Percentiles rank a stretch among this genome's conserved stretches.
These are phyloP conservation scores for Volvariella surrecta DNA, from an alignment of 1,284 basidiomycete species.

Conservation along the genomic window DNA sequence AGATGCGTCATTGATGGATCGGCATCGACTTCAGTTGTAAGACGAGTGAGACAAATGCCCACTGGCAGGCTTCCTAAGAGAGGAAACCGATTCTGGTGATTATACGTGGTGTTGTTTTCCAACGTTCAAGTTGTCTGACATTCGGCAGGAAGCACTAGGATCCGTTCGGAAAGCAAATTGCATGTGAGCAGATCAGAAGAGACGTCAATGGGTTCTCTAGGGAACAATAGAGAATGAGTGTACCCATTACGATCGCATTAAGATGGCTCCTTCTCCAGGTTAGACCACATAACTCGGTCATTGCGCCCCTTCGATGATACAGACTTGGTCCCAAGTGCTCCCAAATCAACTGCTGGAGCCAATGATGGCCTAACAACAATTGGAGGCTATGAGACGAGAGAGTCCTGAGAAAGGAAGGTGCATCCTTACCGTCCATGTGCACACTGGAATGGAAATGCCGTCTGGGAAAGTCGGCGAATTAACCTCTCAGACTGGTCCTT, in stretches of 20 bases:
- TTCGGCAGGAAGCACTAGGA: slow-evolving; percentile 8
- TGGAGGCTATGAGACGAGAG: slow-evolving; percentile 1
- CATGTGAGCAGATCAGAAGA: no score
- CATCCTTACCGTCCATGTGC: slow-evolving; percentile 76
- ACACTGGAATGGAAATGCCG: slow-evolving; percentile 86
- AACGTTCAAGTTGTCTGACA: no score
- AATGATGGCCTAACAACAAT: slow-evolving; percentile 25
- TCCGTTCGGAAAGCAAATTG: slow-evolving; percentile 4
- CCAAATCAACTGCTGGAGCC: slow-evolving; percentile 20
- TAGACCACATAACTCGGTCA: not conserved
- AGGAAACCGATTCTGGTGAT: no score
- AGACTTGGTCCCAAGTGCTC: not conserved
- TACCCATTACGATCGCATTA: not conserved
- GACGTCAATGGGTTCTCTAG: no score
- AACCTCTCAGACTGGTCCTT: slow-evolving; percentile 64
- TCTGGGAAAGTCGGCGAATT: slow-evolving; percentile 56
- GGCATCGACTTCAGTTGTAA: no score
- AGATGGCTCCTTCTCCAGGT: slow-evolving; percentile 1
- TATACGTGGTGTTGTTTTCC: slow-evolving; percentile 11
- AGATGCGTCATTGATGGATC: no score
- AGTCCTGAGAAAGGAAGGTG: slow-evolving; percentile 7
- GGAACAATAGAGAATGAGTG: no score
- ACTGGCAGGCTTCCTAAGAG: no score
- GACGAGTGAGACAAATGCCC: no score
- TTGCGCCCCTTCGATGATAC: not conserved